phyloP scores from a whole-genome alignment of 2,329 filamentous ascomycete species.

The Shiraia bambusicola region DNA sequence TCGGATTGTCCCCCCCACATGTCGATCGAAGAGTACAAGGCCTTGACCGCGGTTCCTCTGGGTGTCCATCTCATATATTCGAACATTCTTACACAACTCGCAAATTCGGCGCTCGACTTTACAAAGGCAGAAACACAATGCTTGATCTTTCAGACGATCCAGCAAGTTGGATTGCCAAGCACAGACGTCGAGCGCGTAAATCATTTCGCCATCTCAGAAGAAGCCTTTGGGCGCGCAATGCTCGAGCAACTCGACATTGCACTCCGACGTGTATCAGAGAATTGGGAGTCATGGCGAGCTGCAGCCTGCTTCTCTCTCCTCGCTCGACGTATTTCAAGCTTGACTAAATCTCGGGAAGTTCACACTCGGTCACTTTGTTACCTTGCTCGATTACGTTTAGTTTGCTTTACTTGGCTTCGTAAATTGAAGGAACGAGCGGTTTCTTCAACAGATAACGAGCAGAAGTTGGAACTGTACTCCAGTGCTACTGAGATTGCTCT shows the following conservation, averaged over 20 bases:
- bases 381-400: constrained; percentile 37
- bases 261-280: constrained; percentile 15
- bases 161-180: constrained; percentile 49
- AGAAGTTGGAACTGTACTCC: constrained; percentile 34
- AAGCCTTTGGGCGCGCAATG: constrained; percentile 33
- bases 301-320: constrained; percentile 47
- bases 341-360: constrained; percentile 32
- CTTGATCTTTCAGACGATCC: constrained; percentile 53
- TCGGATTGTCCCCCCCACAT: constrained; percentile 52
- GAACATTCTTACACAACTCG: constrained; percentile 58
- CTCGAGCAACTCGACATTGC: constrained; percentile 18
- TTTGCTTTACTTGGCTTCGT: constrained; percentile 46
- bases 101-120: constrained; percentile 52
- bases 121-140: constrained; percentile 52
- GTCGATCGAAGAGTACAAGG: constrained; percentile 57
- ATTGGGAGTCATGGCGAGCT: constrained; percentile 45
- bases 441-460: constrained; percentile 21
- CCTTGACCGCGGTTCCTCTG: constrained; percentile 51
- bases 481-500: constrained; percentile 46
- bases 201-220: constrained; percentile 43
- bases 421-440: constrained; percentile 34
- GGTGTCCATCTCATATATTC: constrained; percentile 56
- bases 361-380: constrained; percentile 29
- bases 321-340: constrained; percentile 47
- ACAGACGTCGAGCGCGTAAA: constrained; percentile 28